Evolutionary conservation across 805 yeast species (phyloP), one percentile per base, ranked within the genome.

Genomic region (Jamesozyma gamospora): DNA sequence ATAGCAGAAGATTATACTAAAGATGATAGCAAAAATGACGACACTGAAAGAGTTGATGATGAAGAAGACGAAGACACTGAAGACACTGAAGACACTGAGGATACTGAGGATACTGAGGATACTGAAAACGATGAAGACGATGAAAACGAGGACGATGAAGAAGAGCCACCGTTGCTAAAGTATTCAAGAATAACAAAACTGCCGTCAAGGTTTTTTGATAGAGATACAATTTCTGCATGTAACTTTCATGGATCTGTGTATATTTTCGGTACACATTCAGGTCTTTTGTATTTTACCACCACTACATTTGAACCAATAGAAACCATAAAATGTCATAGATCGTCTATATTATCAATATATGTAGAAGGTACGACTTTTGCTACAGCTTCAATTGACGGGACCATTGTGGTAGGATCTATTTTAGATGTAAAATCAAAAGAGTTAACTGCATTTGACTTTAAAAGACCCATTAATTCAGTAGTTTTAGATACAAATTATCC

Each of bases 311-410:
- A 70, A 6, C 60, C 79, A 0, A 63, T 87, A 1, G 69, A 94
- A 29, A 79, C 95, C 0, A 71, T 84, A 44, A 75, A 85, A 49
- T 87, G 90, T 1, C 95, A 94, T 52, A 69, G 84, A 35, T 87
- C 96, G 0, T 85, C 96, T 0, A 74, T 92, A 2, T 62, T 88
- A 32, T 74, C 85, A 0, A 68, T 86, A 0, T 74, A 78, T 39
- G 70, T 82, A 1, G 94, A 85, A 52, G 92, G 94, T 0, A 61
- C 61, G 8, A 76, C 71, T 51, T 75, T 92, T 43, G 94, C 92
- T 0, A 79, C 94, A 0, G 95, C 88, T 0, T 86, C 96, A 0
- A 79, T 90, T 66, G 98, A 92, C 56, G 98, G 98, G 0, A 82
- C 95, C 0, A 82, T 90, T 0, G 86, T 86, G 1, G 73, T 86